Evolutionary conservation across 73 alveolate species (phyloP).

Genomic region (Tetrahymena elliotti): DNA sequence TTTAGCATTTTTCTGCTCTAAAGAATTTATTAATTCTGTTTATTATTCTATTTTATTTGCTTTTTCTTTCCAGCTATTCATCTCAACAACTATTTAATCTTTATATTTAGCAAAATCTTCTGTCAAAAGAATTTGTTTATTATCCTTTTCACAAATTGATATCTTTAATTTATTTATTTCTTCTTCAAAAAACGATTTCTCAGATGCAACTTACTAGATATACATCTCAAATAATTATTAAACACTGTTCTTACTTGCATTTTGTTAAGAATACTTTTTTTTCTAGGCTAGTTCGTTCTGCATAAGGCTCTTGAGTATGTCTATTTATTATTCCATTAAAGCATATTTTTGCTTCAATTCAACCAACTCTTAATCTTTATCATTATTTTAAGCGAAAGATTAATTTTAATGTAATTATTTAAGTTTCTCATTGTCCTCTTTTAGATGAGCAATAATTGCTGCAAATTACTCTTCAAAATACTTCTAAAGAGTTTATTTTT

Average conservation of each 20-base stretch:
- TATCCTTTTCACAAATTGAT: not conserved
- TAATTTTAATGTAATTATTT: not conserved
- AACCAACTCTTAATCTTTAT: not conserved
- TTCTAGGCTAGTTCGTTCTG: not conserved
- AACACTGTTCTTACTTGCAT: not conserved
- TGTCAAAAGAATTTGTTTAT: not conserved
- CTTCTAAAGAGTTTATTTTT: not conserved
- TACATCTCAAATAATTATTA: not conserved
- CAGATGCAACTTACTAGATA: not conserved
- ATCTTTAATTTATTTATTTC: not conserved
- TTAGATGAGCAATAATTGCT: not conserved
- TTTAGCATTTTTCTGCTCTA: not conserved
- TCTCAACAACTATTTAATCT: not conserved
- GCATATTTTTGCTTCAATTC: not conserved
- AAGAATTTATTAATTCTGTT: not conserved
- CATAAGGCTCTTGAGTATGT: not conserved
- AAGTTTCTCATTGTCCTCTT: not conserved
- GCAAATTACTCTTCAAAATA: not conserved
- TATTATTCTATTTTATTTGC: not conserved
- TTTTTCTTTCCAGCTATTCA: not conserved
- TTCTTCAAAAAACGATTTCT: not conserved
- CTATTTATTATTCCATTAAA: not conserved
- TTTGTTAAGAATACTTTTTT: no score
- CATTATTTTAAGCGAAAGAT: not conserved
- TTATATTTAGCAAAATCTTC: not conserved